Evolutionary conservation across 345 rosid species (phyloP).

Genomic region (Iberis pinnata): DNA sequence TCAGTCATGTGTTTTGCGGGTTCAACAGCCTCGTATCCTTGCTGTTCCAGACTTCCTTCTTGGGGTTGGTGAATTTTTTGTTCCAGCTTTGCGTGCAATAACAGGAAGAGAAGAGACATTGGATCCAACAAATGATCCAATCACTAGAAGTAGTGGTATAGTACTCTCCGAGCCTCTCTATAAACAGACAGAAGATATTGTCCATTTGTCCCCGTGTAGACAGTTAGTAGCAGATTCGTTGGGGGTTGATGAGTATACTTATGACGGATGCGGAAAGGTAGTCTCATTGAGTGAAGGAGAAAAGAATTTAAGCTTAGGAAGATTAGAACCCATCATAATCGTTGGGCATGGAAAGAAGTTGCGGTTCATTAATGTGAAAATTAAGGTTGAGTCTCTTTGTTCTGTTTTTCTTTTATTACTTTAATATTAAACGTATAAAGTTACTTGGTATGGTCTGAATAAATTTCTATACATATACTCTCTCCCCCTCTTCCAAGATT

Average conservation of each 20-base stretch:
- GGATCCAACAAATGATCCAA: slow-evolving; percentile 93
- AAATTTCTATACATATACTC: slow-evolving; percentile 3
- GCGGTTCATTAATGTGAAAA: slow-evolving; percentile 79
- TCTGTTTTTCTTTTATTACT: slow-evolving; percentile 1
- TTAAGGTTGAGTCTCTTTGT: slow-evolving; percentile 52
- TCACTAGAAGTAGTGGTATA: slow-evolving; percentile 56
- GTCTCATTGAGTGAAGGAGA: slow-evolving; percentile 53
- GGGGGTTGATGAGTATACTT: slow-evolving; percentile 72
- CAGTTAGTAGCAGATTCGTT: slow-evolving; percentile 74
- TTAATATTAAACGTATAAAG: not conserved
- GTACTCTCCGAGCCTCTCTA: slow-evolving; percentile 61
- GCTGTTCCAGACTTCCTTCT: slow-evolving; percentile 97
- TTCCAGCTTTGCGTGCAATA: slow-evolving; percentile 78
- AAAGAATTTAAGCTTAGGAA: slow-evolving; percentile 40
- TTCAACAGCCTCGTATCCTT: slow-evolving; percentile 94
- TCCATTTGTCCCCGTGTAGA: slow-evolving; percentile 68
- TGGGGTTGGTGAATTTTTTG: slow-evolving; percentile 89
- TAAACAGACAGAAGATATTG: slow-evolving; percentile 73
- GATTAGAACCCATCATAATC: slow-evolving; percentile 66
- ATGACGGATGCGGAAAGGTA: slow-evolving; percentile 86
- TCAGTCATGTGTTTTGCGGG: slow-evolving; percentile 72
- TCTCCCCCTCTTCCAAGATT: slow-evolving; percentile 13
- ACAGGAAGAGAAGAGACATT: slow-evolving; percentile 88
- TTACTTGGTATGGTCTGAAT: slow-evolving; percentile 6
- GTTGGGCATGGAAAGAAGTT: slow-evolving; percentile 87